phyloP scores from a whole-genome alignment of 306 rosid species.

The Arachis hypogaea region DNA sequence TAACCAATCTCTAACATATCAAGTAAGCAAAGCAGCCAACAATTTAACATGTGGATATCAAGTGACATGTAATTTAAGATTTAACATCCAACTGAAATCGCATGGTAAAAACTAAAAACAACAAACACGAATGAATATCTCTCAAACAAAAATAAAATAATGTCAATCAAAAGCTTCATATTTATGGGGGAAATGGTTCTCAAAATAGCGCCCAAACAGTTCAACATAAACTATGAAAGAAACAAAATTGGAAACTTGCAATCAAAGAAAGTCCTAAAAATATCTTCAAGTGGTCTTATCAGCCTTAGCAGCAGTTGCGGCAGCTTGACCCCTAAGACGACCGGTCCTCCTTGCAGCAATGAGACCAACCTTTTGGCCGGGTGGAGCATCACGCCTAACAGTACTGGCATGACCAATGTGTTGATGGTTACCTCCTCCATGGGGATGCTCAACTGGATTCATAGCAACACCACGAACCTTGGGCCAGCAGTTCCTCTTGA shows the following conservation, averaged over 20 bases:
- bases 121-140: neutral
- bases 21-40: too few relatives aligned
- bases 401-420: slow-evolving; percentile 88
- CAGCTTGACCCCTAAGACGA: slow-evolving; percentile 85
- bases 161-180: slow-evolving; percentile 18
- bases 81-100: neutral
- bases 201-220: slow-evolving; percentile 18
- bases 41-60: too few relatives aligned
- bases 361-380: slow-evolving; percentile 88
- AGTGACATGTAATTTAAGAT: neutral
- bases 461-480: slow-evolving; percentile 96
- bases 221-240: slow-evolving; percentile 12
- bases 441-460: slow-evolving; percentile 95
- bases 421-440: slow-evolving; percentile 94
- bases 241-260: slow-evolving; percentile 37
- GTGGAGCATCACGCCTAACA: slow-evolving; percentile 77
- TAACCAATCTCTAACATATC: too few relatives aligned
- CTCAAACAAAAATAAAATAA: slow-evolving; percentile 15
- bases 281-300: slow-evolving; percentile 58
- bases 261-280: slow-evolving; percentile 9
- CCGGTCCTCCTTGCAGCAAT: slow-evolving; percentile 86
- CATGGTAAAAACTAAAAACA: neutral
- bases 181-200: slow-evolving; percentile 12
- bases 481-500: slow-evolving; percentile 91
- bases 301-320: slow-evolving; percentile 69